Conservation (phyloP, 345 rosid genomes). For the Gossypium rotundifolium region DNA sequence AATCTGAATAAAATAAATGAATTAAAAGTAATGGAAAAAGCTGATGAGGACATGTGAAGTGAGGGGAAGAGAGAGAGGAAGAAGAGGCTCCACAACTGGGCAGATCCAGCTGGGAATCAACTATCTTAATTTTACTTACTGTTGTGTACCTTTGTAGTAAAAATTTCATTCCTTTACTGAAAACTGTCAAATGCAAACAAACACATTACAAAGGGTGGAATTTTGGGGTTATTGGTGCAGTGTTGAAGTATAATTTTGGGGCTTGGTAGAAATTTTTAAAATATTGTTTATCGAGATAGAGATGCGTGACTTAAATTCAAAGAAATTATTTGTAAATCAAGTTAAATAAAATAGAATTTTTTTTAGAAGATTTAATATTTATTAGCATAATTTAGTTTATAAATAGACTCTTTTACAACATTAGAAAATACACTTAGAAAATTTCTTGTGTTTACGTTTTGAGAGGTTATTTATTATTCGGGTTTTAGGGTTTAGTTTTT, state of each 20-base stretch:
- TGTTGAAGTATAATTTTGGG: no score
- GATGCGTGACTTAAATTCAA: rapidly evolving
- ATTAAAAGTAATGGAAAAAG: slow-evolving; percentile 12
- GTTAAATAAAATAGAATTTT: no score
- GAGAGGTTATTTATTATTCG: rapidly evolving
- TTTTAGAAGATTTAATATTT: no score
- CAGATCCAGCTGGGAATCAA: slow-evolving; percentile 51
- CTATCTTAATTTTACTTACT: slow-evolving; percentile 13
- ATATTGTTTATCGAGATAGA: no score
- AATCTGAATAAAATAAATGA: slow-evolving; percentile 15
- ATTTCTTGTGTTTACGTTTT: no score
- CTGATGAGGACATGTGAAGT: slow-evolving; percentile 48
- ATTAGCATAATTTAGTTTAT: no score
- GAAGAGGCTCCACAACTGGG: slow-evolving; percentile 14
- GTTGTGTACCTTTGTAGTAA: background rate
- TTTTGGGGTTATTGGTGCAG: no score
- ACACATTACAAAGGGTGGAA: background rate
- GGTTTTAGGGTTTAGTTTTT: no score
- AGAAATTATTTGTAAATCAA: rapidly evolving
- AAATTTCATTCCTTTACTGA: background rate
- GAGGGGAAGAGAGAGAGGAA: slow-evolving; percentile 14
- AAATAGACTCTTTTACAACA: no score
- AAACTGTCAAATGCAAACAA: background rate
- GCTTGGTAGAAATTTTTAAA: no score
- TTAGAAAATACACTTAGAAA: no score